Base-by-base conservation (phyloP, 148 eudicot genomes). In the Chenopodium formosanum region DNA sequence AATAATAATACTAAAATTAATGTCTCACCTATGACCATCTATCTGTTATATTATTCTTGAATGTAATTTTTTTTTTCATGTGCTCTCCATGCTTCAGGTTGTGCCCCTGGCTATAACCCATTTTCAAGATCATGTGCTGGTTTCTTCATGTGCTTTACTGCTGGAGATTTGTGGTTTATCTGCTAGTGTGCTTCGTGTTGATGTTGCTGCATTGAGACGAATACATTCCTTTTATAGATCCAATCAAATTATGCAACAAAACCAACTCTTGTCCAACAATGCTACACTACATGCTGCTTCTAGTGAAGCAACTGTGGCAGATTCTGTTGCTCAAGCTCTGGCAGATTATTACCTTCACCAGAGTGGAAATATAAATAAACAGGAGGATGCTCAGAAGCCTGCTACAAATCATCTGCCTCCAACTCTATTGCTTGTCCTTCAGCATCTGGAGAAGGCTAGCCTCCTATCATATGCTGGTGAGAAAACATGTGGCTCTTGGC, bases 131-230 rank as follows among this genome's bases (percentile, higher is more conserved):
- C 80, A 93, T 85, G 89, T 93, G 80, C 83, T 93, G 84, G 98
- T 95, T 83, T 91, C 97, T 75, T 93, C 98, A 67, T 95, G 98
- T 86, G 93, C 93, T 82, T 92, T 95, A 77, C 91, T 95, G 40
- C 81, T 95, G 82, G 98, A 95, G 88, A 91, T 95, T 67, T 93
- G 97, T 88, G 97, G 98, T 80, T 84, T 93, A 79, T 91, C 98
- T 83, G 92, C 94, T 81, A 87, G 86, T 68, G 85, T 87, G 85
- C 94, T 95, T 76, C 95, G 88, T 83, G 88, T 91, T 80, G 93
- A 93, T 74, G 83, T 93, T 81, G 91, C 98, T 84, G 92, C 91
- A 66, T 87, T 95, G 86, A 92, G 92, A 85, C 86, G 97, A 76
- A 91, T 95, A 87, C 90, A 90, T 83, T 81, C 91, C 70, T 95